Percentiles rank a stretch among this genome's conserved stretches.
Evolutionary conservation across 2,329 filamentous ascomycete genomes (phyloP).

Genomic region (Cladosporium sp.): DNA sequence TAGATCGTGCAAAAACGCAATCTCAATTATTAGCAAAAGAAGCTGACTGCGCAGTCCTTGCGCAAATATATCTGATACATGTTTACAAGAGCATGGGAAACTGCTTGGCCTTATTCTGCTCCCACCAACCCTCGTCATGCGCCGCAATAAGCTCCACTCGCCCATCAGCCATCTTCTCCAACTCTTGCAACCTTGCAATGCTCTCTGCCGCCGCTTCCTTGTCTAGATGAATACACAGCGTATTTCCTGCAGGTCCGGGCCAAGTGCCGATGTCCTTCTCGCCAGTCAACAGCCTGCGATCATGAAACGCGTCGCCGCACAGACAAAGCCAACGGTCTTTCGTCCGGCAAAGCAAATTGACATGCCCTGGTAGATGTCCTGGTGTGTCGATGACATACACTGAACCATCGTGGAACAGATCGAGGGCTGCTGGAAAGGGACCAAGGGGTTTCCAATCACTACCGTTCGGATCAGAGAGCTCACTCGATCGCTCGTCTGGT

Average conservation of each 20-base stretch:
- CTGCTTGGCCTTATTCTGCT: constrained; percentile 19
- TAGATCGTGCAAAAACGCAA: no score
- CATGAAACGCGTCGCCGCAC: constrained; percentile 50
- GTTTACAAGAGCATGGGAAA: constrained; percentile 17
- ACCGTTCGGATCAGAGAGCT: constrained; percentile 33
- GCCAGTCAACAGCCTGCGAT: constrained; percentile 44
- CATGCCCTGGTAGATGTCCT: constrained; percentile 47
- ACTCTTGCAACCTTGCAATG: constrained; percentile 36
- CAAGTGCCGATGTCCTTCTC: constrained; percentile 49
- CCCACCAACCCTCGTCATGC: constrained; percentile 46
- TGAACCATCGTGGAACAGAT: constrained; percentile 43
- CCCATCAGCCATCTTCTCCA: constrained; percentile 27
- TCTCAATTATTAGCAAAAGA: no score
- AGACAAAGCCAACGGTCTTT: constrained; percentile 43
- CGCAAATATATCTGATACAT: no score
- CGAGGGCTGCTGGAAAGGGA: constrained; percentile 40
- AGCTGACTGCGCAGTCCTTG: no score
- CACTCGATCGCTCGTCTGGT: constrained; percentile 35
- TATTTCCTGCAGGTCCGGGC: constrained; percentile 39
- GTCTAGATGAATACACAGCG: constrained; percentile 47
- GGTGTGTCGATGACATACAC: constrained; percentile 46
- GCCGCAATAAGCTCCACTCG: constrained; percentile 47
- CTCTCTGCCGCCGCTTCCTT: constrained; percentile 39
- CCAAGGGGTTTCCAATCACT: constrained; percentile 37
- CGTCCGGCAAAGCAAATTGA: constrained; percentile 44